Evolutionary conservation across 305 asterid genomes (phyloP), one percentile per base, ranked within the genome.

Genomic region (Fraxinus velutina): DNA sequence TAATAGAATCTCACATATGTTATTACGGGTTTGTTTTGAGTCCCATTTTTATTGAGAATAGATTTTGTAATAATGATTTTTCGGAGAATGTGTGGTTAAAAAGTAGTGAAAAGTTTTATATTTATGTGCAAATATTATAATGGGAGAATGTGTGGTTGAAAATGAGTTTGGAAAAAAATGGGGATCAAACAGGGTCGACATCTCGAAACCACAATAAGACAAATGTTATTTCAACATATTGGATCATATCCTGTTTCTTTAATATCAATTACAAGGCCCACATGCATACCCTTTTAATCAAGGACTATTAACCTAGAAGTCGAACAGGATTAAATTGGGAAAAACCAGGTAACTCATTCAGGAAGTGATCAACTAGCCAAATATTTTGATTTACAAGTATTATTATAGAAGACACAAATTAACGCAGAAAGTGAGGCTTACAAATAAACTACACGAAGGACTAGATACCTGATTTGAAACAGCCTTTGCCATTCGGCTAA

Each of bases 401-500:
- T 47, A 47, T 13, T 2, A 12, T 12, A 47, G 19, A 2, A 47
- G 19, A 12, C 60, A 47, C 1, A 1, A 19, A 47, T 47, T 15
- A n/a, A 60, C 7, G 7, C 6, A 19, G 3, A 13, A 60, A 60
- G 70, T 0, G 29, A 17, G 60, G 70, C 70, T 60, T 60, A 19
- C 70, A 60, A 60, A 60, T 60, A 19, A 60, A n/a, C 9, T 6
- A 6, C 50, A 34, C 5, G 4, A 15, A 5, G 12, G 66, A 2
- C 24, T 30, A 52, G 57, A 21, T 55, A 89, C 93, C 86, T 92
- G 96, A 80, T 90, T 92, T 7, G 79, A 39, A 44, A 92, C 96
- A 84, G 96, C 90, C 90, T 92, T 90, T 34, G 94, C 91, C 93
- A 89, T 92, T 75, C 96, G 88, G 86, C 79, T 76, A 86, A 90